These are phyloP conservation scores for Paraleonurus japonicus DNA, from an alignment of 257 asterid species.

Conservation along the genomic window DNA sequence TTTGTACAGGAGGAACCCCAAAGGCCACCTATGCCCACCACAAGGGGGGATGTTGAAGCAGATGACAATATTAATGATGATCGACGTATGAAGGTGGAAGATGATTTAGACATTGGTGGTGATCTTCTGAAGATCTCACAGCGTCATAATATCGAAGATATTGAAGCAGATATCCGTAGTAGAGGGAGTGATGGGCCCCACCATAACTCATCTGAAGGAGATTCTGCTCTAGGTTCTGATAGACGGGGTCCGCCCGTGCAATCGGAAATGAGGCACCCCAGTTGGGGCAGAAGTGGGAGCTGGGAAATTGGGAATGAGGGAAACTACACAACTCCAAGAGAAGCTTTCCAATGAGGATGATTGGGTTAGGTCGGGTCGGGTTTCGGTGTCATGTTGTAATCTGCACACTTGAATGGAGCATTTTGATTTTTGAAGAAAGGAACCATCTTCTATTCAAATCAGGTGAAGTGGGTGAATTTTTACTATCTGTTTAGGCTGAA, in stretches of 20 bases:
- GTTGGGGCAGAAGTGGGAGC: slow-evolving; percentile 69
- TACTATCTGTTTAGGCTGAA: slow-evolving; percentile 25
- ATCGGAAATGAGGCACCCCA: slow-evolving; percentile 48
- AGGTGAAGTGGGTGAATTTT: slow-evolving; percentile 26
- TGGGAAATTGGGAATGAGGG: slow-evolving; percentile 65
- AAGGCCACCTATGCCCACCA: slow-evolving; percentile 50
- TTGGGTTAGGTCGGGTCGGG: background rate
- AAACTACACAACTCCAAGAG: slow-evolving; percentile 39
- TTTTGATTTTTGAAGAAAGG: slow-evolving; percentile 30
- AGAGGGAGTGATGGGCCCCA: slow-evolving; percentile 82
- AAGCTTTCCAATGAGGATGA: slow-evolving; percentile 41
- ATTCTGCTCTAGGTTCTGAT: slow-evolving; percentile 68
- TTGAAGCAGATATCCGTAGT: slow-evolving; percentile 86
- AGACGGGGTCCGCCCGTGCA: slow-evolving; percentile 52
- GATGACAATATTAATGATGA: slow-evolving; percentile 48
- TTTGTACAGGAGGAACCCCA: slow-evolving; percentile 74
- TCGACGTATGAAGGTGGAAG: slow-evolving; percentile 84
- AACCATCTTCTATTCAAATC: slow-evolving; percentile 1
- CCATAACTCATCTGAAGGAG: slow-evolving; percentile 67
- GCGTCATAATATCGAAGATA: slow-evolving; percentile 89
- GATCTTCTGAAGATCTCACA: slow-evolving; percentile 93
- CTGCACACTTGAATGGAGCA: slow-evolving; percentile 33
- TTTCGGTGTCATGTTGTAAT: background rate
- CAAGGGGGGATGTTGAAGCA: slow-evolving; percentile 57
- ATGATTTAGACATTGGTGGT: slow-evolving; percentile 84